Conservation (phyloP, 2,329 filamentous ascomycete species). For the Diaporthe humulicola region DNA sequence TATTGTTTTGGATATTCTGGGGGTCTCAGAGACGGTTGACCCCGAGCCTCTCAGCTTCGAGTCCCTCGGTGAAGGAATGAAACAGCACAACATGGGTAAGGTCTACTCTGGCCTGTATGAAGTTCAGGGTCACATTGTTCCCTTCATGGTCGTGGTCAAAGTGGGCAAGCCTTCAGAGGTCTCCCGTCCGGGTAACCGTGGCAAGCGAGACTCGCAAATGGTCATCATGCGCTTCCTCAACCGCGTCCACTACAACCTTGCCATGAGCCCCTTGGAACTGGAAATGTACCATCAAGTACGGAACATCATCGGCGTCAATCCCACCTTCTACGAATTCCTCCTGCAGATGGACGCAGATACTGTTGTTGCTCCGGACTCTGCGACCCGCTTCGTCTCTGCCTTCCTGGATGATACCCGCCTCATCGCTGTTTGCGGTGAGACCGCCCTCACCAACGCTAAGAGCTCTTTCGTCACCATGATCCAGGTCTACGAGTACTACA, state of each 20-base stretch:
- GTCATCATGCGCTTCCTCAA: slow-evolving; percentile 99
- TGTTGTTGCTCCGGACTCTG: slow-evolving; percentile 89
- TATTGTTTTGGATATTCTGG: slow-evolving; percentile 96
- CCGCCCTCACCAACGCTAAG: slow-evolving; percentile 91
- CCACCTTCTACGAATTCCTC: slow-evolving; percentile 97
- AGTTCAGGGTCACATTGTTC: slow-evolving; percentile 97
- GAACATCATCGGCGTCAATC: slow-evolving; percentile 98
- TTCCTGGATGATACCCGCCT: slow-evolving; percentile 93
- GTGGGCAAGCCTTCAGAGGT: slow-evolving; percentile 98
- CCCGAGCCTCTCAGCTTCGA: slow-evolving; percentile 98
- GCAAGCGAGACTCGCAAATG: slow-evolving; percentile 99
- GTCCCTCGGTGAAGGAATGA: slow-evolving; percentile 92
- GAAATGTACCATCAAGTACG: slow-evolving; percentile 99
- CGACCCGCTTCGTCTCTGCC: slow-evolving; percentile 89
- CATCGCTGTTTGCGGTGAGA: slow-evolving; percentile 97
- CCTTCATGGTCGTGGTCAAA: slow-evolving; percentile 97
- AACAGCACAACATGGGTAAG: slow-evolving; percentile 99
- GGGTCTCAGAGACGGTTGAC: slow-evolving; percentile 92
- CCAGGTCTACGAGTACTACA: slow-evolving; percentile 99
- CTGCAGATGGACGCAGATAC: slow-evolving; percentile 98
- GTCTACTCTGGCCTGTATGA: slow-evolving; percentile 98
- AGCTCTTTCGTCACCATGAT: slow-evolving; percentile 98
- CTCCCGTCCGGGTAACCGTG: slow-evolving; percentile 93
- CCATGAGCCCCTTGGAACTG: slow-evolving; percentile 96
- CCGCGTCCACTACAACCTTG: slow-evolving; percentile 95